Evolutionary conservation across 495 filamentous ascomycete species (phyloP), one percentile per base, ranked within the genome.

Genomic region (Paragyromitra xinjiangensis): DNA sequence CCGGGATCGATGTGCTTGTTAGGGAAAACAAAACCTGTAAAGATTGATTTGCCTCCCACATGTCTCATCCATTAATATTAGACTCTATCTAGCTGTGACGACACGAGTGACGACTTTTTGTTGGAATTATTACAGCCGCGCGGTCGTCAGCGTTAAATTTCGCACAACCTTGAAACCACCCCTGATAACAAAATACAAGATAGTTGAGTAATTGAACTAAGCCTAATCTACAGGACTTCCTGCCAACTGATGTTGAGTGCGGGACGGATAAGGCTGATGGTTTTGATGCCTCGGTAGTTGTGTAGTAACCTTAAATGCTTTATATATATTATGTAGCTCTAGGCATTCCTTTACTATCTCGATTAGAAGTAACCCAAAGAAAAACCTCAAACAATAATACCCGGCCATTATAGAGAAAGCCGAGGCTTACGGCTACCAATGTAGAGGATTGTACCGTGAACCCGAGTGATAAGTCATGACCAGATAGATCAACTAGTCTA

Each of bases 121-220:
- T 11, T 9, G 22, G 53, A 7, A 14, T 56, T 56, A 8, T 26
- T 40, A 44, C 56, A 69, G 37, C 50, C 66, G 66, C 66, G 51
- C 66, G 51, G 66, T 58, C 48, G 37, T 12, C 34, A 51, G 66
- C 66, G 66, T n/a, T 22, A 69, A 58, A 69, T 69, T 42, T 37
- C 6, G 45, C 34, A 58, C 39, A 26, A 12, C 37, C 8, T 1
- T 44, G 51, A 58, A 58, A 59, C n/a, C 0, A 5, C 22, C 29
- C 16, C 14, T 58, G 51, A 16, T 19, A 22, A 11, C 44, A 44
- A 2, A 22, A 37, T 9, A 42, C 51, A 29, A 19, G 64, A 24
- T 37, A 37, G 51, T 53, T 50, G 29, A 34, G 29, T 34, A 67
- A 39, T 42, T 4, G n/a, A 14, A 39, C 11, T 37, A 63, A 63